Percentiles rank a stretch among this genome's conserved stretches.
These are phyloP conservation scores for Heterobasidion irregulare DNA, from an alignment of 1,284 basidiomycete species.

Conservation along the genomic window DNA sequence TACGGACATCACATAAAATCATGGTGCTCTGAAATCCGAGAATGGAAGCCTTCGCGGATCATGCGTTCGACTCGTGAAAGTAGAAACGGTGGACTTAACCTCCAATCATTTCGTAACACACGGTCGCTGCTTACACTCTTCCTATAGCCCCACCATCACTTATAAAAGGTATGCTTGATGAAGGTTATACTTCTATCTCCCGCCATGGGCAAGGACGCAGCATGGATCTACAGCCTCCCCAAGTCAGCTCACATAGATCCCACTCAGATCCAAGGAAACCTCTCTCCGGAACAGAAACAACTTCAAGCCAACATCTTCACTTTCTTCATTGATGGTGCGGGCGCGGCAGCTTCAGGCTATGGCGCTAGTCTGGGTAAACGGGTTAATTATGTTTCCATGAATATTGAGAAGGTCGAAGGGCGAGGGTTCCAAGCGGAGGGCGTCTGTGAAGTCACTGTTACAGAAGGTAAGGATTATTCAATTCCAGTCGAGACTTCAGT, in stretches of 20 bases:
- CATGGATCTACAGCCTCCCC: neutral
- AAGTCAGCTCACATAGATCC: neutral
- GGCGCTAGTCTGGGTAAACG: neutral
- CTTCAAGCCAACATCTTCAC: neutral
- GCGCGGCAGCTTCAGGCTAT: neutral
- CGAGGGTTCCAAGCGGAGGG: conserved; percentile 29
- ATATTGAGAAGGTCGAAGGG: conserved; percentile 13
- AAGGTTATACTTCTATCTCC: too few relatives aligned
- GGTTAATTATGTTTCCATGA: neutral
- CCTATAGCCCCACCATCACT: too few relatives aligned
- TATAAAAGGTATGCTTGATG: too few relatives aligned
- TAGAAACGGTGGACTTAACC: too few relatives aligned
- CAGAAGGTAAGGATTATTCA: conserved; percentile 23
- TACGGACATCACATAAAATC: too few relatives aligned
- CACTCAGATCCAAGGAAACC: neutral
- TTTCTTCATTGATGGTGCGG: neutral
- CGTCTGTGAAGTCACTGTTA: conserved; percentile 25
- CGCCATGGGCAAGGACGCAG: neutral
- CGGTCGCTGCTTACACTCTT: too few relatives aligned
- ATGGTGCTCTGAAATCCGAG: too few relatives aligned
- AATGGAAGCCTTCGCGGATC: too few relatives aligned
- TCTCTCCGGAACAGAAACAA: conserved; percentile 1
- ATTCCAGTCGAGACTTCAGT: neutral
- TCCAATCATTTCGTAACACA: too few relatives aligned
- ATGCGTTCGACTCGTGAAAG: too few relatives aligned